Percentiles rank a stretch among this genome's conserved stretches.
These are phyloP conservation scores for Houttuynia cordata DNA, from an alignment of 164 flowering plant species.

Conservation along the genomic window DNA sequence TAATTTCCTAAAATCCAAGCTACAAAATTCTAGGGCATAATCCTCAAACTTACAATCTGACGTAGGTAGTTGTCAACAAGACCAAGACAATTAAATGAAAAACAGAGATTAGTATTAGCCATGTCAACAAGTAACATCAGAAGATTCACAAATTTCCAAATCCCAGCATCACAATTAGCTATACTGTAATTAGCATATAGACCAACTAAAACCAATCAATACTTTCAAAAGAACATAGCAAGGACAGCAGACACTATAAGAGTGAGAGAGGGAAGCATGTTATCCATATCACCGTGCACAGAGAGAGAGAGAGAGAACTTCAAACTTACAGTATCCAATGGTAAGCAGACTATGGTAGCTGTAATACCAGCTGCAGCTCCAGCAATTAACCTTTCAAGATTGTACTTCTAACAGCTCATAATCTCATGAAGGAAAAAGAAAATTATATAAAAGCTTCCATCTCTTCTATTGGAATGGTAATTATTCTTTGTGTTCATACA, in stretches of 20 bases:
- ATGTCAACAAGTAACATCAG: neutral
- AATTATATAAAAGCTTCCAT: too few species aligned
- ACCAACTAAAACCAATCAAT: neutral
- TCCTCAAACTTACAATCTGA: neutral
- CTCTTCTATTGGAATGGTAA: too few species aligned
- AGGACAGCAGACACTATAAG: too few species aligned
- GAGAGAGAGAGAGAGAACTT: neutral
- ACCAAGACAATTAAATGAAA: neutral
- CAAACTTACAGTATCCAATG: slow-evolving; percentile 74
- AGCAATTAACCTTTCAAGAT: slow-evolving; percentile 79
- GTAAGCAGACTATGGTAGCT: slow-evolving; percentile 76
- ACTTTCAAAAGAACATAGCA: neutral
- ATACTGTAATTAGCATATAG: too few species aligned
- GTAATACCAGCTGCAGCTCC: slow-evolving; percentile 95
- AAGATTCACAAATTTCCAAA: neutral
- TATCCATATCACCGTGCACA: too few species aligned
- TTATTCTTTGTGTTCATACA: too few species aligned
- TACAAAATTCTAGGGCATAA: neutral
- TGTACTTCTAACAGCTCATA: slow-evolving; percentile 8
- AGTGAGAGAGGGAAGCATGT: too few species aligned
- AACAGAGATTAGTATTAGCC: neutral
- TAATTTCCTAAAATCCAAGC: neutral
- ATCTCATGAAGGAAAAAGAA: too few species aligned
- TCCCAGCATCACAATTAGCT: neutral
- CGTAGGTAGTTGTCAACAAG: too few species aligned